Evolutionary conservation across 306 rosid genomes (phyloP), one percentile per base, ranked within the genome.

Genomic region (Cucurbita maxima): DNA sequence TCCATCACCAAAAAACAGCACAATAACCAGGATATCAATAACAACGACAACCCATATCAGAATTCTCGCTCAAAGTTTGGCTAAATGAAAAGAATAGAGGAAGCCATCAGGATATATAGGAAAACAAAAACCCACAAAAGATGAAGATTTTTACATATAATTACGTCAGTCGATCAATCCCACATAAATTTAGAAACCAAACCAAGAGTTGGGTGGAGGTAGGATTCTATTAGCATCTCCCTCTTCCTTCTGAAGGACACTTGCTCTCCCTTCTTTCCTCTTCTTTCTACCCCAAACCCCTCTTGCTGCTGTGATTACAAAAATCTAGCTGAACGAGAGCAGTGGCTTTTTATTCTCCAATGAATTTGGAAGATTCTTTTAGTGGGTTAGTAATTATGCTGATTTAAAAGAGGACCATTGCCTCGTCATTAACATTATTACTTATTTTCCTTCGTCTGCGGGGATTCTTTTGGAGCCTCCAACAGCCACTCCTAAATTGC

Each of bases 341-440:
- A 80, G 86, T 50, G 62, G 72, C 81, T 81, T 82, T 80, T 76
- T 81, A 81, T 89, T 84, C 90, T 91, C 99, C 99, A 84, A 84
- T 75, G 86, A 86, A 78, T 78, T 84, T 58, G 89, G 90, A 86
- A 86, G 94, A 83, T 88, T 81, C 85, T 81, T 68, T 53, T 38
- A 70, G 71, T 71, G 84, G 87, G 77, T 78, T 78, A 79, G 68
- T 82, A 60, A 75, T 76, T 74, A 69, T 79, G 72, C 57, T 41
- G 76, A 70, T 80, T 82, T 73, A 76, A 75, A 60, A 76, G 77
- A 30, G 77, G 78, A 30, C 60, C 59, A 36, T 37, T 58, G 68
- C 45, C 61, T 50, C 61, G 68, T 57, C 78, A 45, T 45, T 37
- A 19, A n/a, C 60, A 75, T 44, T 44, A 58, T 47, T 47, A 18